A percentile compares a stretch with the other conserved stretches of the same genome.
These are phyloP conservation scores for Drechslerella coelobrocha DNA, from an alignment of 2,329 filamentous ascomycete species.

Conservation along the genomic window DNA sequence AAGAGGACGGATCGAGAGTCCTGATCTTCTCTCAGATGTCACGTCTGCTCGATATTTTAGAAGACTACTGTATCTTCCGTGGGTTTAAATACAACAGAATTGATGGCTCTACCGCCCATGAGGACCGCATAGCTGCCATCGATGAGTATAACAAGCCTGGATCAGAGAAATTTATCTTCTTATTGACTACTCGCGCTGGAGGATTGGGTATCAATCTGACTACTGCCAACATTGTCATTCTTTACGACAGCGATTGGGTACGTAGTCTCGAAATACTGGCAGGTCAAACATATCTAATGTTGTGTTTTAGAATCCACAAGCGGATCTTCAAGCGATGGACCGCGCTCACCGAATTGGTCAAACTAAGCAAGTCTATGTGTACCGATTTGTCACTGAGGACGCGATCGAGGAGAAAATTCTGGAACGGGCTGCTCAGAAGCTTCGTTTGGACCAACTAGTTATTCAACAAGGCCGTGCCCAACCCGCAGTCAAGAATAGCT, in stretches of 20 bases:
- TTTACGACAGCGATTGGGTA: constrained; percentile 94
- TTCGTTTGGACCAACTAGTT: constrained; percentile 93
- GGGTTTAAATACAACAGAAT: constrained; percentile 97
- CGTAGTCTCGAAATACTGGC: constrained; percentile 18
- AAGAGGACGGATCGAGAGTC: constrained; percentile 88
- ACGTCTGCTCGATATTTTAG: constrained; percentile 91
- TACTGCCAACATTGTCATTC: constrained; percentile 89
- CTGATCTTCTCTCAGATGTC: constrained; percentile 99
- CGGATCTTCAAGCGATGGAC: constrained; percentile 98
- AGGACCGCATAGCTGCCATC: constrained; percentile 95
- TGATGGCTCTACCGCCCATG: constrained; percentile 93
- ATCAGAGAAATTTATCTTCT: constrained; percentile 95
- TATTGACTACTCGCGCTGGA: constrained; percentile 93
- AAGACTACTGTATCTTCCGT: constrained; percentile 97
- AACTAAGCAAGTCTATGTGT: constrained; percentile 96
- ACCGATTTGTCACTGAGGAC: constrained; percentile 95
- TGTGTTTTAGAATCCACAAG: constrained; percentile 69
- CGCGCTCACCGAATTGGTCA: constrained; percentile 97
- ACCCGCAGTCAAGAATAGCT: constrained; percentile 81
- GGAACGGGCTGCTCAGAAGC: constrained; percentile 93
- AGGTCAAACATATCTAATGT: neutral
- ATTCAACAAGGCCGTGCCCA: constrained; percentile 97
- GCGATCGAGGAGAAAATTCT: constrained; percentile 98
- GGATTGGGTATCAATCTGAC: constrained; percentile 97
- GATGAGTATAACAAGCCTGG: constrained; percentile 97